Evolutionary conservation across 1,139 yeast species (phyloP).

Genomic region (Sugiyamaella xylanicola): DNA sequence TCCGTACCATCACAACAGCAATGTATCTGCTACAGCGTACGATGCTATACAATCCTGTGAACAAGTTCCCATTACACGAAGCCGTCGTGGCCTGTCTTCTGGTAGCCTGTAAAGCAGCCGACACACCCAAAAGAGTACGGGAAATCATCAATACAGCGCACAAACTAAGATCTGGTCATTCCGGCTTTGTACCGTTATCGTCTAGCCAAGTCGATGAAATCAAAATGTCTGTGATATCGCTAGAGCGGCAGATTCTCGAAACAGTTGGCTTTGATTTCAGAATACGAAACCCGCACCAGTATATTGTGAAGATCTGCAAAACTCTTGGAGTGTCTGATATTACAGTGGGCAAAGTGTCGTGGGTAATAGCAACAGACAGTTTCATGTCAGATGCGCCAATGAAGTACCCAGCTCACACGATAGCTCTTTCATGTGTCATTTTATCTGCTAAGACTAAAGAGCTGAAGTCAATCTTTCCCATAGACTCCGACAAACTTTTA

Average conservation of each 20-base stretch:
- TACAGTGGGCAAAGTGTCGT: conserved; percentile 51
- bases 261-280: conserved; percentile 76
- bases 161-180: conserved; percentile 33
- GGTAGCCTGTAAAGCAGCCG: conserved; percentile 82
- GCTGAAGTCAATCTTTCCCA: conserved; percentile 31
- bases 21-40: conserved; percentile 38
- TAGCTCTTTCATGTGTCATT: conserved; percentile 68
- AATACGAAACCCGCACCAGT: conserved; percentile 63
- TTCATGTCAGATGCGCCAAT: conserved; percentile 71
- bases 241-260: conserved; percentile 74
- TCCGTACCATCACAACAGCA: conserved; percentile 40
- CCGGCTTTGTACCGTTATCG: conserved; percentile 17
- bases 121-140: conserved; percentile 77
- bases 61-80: conserved; percentile 41
- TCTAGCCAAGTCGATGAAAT: conserved; percentile 27
- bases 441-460: conserved; percentile 50
- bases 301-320: conserved; percentile 68
- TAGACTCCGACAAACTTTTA: conserved; percentile 32
- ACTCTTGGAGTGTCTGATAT: conserved; percentile 44
- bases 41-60: conserved; percentile 28
- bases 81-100: conserved; percentile 75
- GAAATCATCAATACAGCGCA: conserved; percentile 50
- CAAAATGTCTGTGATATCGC: conserved; percentile 31
- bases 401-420: conserved; percentile 76
- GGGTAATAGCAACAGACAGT: conserved; percentile 76